Base-by-base conservation (phyloP, 176 grass and related monocot species). In the Microstegium vimineum region DNA sequence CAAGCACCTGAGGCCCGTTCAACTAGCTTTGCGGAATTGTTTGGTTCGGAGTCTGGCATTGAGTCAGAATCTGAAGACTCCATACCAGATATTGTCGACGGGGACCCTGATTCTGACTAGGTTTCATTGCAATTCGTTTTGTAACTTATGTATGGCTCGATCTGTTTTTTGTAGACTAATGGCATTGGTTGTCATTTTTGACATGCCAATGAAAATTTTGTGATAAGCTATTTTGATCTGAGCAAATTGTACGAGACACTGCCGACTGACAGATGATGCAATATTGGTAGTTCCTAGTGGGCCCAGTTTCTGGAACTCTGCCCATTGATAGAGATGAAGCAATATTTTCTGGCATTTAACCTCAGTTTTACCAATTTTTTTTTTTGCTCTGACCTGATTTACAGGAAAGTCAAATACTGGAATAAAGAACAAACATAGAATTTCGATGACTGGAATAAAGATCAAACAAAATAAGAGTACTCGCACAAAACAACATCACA, bases 71-170 rank as follows among this genome's bases (percentile, higher is more conserved):
- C 90, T 0, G 86, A 75, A 30, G 81, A 89, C 86, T 89, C 86
- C 6, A 26, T 91, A 26, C 95, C 95, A 31, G 86, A 71, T 76
- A 88, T 98, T 42, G 66, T 93, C 9, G 84, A 83, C 33, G 88
- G 27, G 0, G 90, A 93, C 75, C 95, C 93, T 35, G 88, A 98
- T 13, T 84, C 88, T 5, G 92, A 94, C 46, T 91, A 87, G 49
- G 52, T 61, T 45, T 78, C 23, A 15, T 62, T 56, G 13, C 52
- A n/a, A 34, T 63, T 43, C 5, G 4, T 57, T 8, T 54, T 54
- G 51, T 54, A 54, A 54, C 51, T 54, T 47, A 2, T 18, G 17
- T 20, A 51, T 51, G 16, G 47, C 47, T 20, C 17, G 13, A 18
- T 51, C 47, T 1, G 0, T 20, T 51, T 45, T 56, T 9, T 56